Conservation (phyloP, 2,329 filamentous ascomycete genomes). For the Passalora sequoiae region DNA sequence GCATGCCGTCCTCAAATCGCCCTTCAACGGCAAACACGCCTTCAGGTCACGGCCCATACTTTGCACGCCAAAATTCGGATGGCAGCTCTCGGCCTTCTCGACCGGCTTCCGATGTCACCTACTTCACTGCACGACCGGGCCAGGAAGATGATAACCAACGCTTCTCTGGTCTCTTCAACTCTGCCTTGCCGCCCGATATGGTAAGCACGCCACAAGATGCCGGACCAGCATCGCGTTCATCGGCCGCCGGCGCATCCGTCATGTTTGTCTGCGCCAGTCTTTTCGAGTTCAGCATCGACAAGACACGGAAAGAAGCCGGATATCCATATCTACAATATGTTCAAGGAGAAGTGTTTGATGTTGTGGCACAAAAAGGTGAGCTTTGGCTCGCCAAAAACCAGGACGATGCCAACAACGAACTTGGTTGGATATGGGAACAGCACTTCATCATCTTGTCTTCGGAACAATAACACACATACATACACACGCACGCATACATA, state of each 20-base stretch:
- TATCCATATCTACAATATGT: conserved; percentile 96
- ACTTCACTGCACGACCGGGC: conserved; percentile 27
- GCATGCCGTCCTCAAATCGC: conserved; percentile 37
- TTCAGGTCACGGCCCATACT: conserved; percentile 15
- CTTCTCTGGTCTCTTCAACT: conserved; percentile 32
- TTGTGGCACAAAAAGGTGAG: conserved; percentile 94
- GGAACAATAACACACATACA: conserved; percentile 13
- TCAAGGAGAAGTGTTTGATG: conserved; percentile 68
- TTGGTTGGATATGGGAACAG: conserved; percentile 99
- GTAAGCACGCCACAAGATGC: conserved; percentile 6
- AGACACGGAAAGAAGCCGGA: conserved; percentile 83
- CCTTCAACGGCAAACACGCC: conserved; percentile 33
- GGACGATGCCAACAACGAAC: conserved; percentile 70
- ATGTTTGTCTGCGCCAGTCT: conserved; percentile 89
- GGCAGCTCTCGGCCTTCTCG: conserved; percentile 24
- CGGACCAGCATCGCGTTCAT: conserved; percentile 13
- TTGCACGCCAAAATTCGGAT: conserved; percentile 22
- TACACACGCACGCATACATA: too few relatives aligned
- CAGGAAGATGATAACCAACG: conserved; percentile 19
- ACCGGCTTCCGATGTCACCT: conserved; percentile 30
- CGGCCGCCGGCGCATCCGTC: conserved; percentile 43
- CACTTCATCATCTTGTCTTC: conserved; percentile 59
- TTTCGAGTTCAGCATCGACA: conserved; percentile 96
- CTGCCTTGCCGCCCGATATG: conserved; percentile 30
- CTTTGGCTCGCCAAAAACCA: conserved; percentile 97